Base-by-base conservation (phyloP, 2,329 filamentous ascomycete genomes). In the Pseudogymnoascus sp. region DNA sequence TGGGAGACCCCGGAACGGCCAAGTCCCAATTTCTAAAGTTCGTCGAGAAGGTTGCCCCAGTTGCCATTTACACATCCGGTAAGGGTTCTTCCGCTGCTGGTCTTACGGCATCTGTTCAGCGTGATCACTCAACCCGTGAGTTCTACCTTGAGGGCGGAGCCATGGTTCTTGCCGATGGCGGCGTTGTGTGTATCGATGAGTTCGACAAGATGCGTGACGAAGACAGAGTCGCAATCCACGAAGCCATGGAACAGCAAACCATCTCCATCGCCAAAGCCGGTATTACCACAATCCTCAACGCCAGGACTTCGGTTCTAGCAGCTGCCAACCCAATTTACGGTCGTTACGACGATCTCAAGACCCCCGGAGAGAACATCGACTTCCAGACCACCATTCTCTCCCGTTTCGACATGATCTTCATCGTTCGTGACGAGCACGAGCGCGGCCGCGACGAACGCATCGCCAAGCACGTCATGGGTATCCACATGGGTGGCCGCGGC, bases 151-250 rank as follows among this genome's bases (percentile, higher is more conserved):
- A 99, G 78, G 94, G 94, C 54, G 94, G 94, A 75, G 94, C 94
- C 32, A 97, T 99, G 94, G 94, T 99, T 3, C 84, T 99, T 16
- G 94, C 94, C 3, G 94, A 99, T 67, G 92, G 92, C 2, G 94
- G 94, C 68, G 93, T 97, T 1, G 94, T 97, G 8, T 97, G 94
- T 74, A 99, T 99, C 68, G 94, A 99, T 71, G 94, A 99, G 76
- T 99, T 99, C 71, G 94, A 99, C 78, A 99, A 99, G 80, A 99
- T 99, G 94, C 84, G 94, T 64, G 94, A 99, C 72, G 94, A 99
- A 74, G 94, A 99, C 69, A 84, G 94, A 68, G 94, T 97, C 6
- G 94, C 94, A 1, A 99, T 99, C 67, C 94, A 99, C 80, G 94
- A 99, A 82, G 94, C 94, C 62, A 99, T 99, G 94, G 94, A 99